Evolutionary conservation across 1,284 basidiomycete species (phyloP).

Genomic region (Cerrena zonata): DNA sequence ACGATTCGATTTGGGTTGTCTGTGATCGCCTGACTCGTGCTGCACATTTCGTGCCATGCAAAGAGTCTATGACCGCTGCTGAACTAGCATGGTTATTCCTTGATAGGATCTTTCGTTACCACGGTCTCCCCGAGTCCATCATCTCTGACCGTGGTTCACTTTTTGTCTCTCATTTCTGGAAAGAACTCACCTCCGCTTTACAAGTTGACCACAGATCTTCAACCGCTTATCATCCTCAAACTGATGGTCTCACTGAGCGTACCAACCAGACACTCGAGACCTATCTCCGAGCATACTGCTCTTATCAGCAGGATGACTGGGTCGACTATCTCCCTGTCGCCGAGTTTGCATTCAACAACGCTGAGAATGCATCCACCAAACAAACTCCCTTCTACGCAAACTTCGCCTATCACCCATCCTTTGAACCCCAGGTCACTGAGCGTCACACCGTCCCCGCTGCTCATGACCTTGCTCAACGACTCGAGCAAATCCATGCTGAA

Average conservation of each 20-base stretch:
- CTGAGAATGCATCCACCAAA: not conserved
- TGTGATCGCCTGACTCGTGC: slow-evolving; percentile 10
- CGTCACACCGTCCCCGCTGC: no score
- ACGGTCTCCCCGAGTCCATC: slow-evolving; percentile 25
- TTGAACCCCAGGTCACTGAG: no score
- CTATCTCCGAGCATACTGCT: no score
- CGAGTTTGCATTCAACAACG: slow-evolving; percentile 9
- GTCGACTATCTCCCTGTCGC: slow-evolving; percentile 9
- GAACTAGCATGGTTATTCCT: slow-evolving; percentile 27
- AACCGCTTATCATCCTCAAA: slow-evolving; percentile 31
- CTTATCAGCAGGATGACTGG: slow-evolving; percentile 39
- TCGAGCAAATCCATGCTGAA: no score
- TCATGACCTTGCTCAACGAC: no score
- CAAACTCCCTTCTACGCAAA: slow-evolving; percentile 5
- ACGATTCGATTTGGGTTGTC: slow-evolving; percentile 9
- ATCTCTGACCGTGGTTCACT: slow-evolving; percentile 25
- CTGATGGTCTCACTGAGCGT: slow-evolving; percentile 35
- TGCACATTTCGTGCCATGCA: slow-evolving; percentile 16
- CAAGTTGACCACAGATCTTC: slow-evolving; percentile 7
- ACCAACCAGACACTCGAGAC: no score
- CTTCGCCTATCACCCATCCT: slow-evolving; percentile 20
- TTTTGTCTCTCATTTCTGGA: slow-evolving; percentile 26
- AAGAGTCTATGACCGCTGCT: slow-evolving; percentile 26
- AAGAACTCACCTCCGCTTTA: slow-evolving; percentile 15
- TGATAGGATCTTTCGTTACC: slow-evolving; percentile 24